phyloP scores from a whole-genome alignment of 139 green algal genomes.

The Coelastrella sp. region DNA sequence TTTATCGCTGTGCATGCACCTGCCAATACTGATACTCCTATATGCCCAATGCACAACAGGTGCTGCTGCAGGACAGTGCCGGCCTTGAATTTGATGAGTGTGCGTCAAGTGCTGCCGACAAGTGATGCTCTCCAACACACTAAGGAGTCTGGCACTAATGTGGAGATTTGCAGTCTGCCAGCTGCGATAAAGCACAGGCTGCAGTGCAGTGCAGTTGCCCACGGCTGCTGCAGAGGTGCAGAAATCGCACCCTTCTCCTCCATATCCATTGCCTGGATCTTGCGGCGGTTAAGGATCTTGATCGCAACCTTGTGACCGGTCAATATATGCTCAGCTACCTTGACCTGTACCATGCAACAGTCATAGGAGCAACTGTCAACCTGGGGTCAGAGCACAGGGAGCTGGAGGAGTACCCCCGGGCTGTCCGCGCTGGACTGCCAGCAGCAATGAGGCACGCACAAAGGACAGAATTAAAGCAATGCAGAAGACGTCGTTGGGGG shows the following conservation, averaged over 20 bases:
- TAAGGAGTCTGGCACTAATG: not conserved
- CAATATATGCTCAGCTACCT: constrained; percentile 97
- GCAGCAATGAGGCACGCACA: not conserved
- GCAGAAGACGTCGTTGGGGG: too few species aligned
- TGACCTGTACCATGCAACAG: constrained; percentile 76
- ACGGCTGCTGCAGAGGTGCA: not conserved
- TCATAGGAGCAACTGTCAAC: not conserved
- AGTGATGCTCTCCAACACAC: not conserved
- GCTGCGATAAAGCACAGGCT: not conserved
- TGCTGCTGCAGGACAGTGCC: not conserved
- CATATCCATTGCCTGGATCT: constrained; percentile 99
- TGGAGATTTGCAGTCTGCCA: not conserved
- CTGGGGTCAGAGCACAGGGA: not conserved
- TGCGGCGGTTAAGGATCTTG: constrained; percentile 99
- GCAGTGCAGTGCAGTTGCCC: too few species aligned
- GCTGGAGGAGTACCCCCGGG: not conserved
- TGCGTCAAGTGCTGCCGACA: too few species aligned
- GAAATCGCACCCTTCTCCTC: constrained; percentile 93
- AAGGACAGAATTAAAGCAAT: not conserved
- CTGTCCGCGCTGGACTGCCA: not conserved
- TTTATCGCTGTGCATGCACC: too few species aligned
- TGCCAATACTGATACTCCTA: too few species aligned
- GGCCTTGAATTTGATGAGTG: too few species aligned
- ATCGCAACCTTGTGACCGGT: constrained; percentile 99
- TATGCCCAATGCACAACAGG: not conserved